Evolutionary conservation across 441 rosid genomes (phyloP).

Genomic region (Sinapis alba): DNA sequence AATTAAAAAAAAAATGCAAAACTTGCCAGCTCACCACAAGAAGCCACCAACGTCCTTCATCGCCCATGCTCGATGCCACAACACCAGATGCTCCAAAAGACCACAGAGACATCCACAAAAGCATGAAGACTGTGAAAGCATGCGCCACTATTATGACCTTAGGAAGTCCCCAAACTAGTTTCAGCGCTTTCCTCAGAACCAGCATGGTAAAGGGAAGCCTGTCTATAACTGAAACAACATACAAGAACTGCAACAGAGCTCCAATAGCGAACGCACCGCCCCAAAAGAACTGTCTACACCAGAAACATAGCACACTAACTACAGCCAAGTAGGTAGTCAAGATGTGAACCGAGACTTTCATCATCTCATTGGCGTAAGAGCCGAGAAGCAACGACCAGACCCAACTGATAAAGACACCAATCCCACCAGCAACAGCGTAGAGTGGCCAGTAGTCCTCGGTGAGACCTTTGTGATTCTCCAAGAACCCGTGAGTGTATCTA

Average conservation of each 20-base stretch:
- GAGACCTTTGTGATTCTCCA: constrained; percentile 48
- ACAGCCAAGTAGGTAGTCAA: constrained; percentile 92
- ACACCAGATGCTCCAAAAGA: constrained; percentile 95
- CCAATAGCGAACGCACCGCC: constrained; percentile 82
- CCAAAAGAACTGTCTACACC: constrained; percentile 84
- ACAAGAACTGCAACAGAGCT: constrained; percentile 85
- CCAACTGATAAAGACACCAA: constrained; percentile 73
- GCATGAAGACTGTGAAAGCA: constrained; percentile 77
- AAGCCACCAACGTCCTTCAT: constrained; percentile 88
- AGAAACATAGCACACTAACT: constrained; percentile 86
- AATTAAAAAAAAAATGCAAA: constrained; percentile 50
- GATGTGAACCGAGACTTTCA: constrained; percentile 90
- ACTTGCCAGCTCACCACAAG: constrained; percentile 99
- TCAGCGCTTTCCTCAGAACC: constrained; percentile 83
- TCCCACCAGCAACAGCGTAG: constrained; percentile 80
- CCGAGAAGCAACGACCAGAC: constrained; percentile 79
- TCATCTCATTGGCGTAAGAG: constrained; percentile 79
- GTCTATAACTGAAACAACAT: constrained; percentile 89
- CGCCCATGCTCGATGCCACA: constrained; percentile 82
- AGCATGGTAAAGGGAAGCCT: constrained; percentile 95
- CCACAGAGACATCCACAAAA: constrained; percentile 93
- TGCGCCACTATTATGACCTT: constrained; percentile 78
- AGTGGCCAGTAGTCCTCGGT: constrained; percentile 94
- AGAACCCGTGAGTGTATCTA: constrained; percentile 49
- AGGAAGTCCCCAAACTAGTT: constrained; percentile 90